Base-by-base conservation (phyloP, 768 basidiomycete species). In the Lentinula raphanica region DNA sequence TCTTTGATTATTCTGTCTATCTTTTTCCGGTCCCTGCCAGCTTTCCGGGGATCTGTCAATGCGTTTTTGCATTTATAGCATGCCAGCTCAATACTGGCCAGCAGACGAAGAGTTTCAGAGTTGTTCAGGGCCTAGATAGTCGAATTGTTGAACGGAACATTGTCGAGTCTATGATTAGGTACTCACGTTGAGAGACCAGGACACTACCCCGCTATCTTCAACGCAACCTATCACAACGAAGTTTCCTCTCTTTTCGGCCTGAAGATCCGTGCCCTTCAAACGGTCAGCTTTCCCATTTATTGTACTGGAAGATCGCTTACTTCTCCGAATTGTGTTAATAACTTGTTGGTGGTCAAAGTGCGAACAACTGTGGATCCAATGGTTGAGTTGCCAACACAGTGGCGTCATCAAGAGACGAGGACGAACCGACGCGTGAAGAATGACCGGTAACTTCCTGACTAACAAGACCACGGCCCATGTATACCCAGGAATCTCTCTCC, bases 181-280 rank as follows among this genome's bases (percentile, higher is more conserved):
- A 67, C 85, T 57, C 64, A 90, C 90, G 66, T 92, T 92, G 59
- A 92, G 68, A 29, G 91, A 92, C 90, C 90, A 93, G 13, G 91
- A 92, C 31, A 92, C 76, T 39, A 93, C 90, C 40, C 80, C 82
- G 39, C 77, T 68, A 21, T 83, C 85, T 59, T 92, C 88, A 21
- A 93, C 84, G 56, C 87, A 88, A 42, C 88, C 86, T 55, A 93
- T 81, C 27, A 93, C 89, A 21, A 93, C 86, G 66, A 93, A 93
- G 68, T 92, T 92, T 54, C 91, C 91, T 62, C 91, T 82, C 71
- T 89, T 90, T 72, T 93, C 91, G 17, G 90, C 90, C 74, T 92
- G 88, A 36, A 92, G 72, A 67, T 92, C 86, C 58, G 82, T 83
- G 23, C 76, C 67, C 87, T 89, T 58, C 9, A 4, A 13, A 29